Evolutionary conservation across 2,329 filamentous ascomycete species (phyloP).

Genomic region (Calonectria crousiana): DNA sequence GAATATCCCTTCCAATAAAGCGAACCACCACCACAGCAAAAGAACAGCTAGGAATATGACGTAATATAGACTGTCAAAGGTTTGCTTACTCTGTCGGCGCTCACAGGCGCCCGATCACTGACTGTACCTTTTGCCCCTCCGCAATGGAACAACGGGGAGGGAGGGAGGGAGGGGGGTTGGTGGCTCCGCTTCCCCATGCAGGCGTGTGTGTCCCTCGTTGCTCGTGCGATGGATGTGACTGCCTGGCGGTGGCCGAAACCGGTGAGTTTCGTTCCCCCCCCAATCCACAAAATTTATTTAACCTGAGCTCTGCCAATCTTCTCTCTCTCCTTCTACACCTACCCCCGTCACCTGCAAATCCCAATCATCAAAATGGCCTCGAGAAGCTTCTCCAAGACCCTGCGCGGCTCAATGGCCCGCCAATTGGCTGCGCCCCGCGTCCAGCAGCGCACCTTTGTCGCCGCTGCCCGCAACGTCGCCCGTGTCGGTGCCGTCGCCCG

Average conservation of each 20-base stretch:
- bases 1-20: background rate
- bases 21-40: background rate
- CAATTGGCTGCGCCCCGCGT: slow-evolving; percentile 70
- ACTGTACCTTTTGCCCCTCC: slow-evolving; percentile 10
- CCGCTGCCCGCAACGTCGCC: slow-evolving; percentile 69
- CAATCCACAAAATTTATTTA: slow-evolving; percentile 38
- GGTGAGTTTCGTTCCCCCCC: slow-evolving; percentile 32
- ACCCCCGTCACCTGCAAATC: slow-evolving; percentile 35
- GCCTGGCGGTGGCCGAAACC: slow-evolving; percentile 41
- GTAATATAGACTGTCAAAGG: background rate
- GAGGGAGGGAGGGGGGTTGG: background rate
- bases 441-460: slow-evolving; percentile 73
- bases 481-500: slow-evolving; percentile 66
- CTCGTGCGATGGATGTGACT: slow-evolving; percentile 30
- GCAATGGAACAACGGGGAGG: background rate
- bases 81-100: background rate
- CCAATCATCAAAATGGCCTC: slow-evolving; percentile 76
- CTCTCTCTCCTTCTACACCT: slow-evolving; percentile 43
- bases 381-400: slow-evolving; percentile 77
- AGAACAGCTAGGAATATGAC: background rate
- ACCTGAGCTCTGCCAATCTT: slow-evolving; percentile 43
- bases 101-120: slow-evolving; percentile 6
- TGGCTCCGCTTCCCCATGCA: slow-evolving; percentile 9
- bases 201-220: slow-evolving; percentile 22
- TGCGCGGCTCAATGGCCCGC: slow-evolving; percentile 73